These are phyloP conservation scores for Salpingoeca rosetta DNA, from an alignment of 78 protist species.

Conservation along the genomic window DNA sequence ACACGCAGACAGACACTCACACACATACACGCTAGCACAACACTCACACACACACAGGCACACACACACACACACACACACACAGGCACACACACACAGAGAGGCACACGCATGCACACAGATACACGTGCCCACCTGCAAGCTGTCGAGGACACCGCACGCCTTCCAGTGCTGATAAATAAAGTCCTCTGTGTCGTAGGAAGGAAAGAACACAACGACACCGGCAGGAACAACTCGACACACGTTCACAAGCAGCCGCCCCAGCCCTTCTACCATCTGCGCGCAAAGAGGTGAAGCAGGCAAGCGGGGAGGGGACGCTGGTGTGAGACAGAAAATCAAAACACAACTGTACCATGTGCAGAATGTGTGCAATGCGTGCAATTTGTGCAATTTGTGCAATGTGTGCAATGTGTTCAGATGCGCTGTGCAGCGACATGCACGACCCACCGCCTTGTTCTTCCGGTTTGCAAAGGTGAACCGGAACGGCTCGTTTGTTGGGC, in stretches of 20 bases:
- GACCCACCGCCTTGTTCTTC: neutral
- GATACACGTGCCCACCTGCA: neutral
- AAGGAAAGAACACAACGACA: slow-evolving; percentile 59
- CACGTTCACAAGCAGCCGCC: slow-evolving; percentile 18
- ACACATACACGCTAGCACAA: no score
- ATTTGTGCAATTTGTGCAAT: no score
- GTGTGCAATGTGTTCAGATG: neutral
- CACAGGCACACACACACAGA: no score
- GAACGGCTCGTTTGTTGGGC: slow-evolving; percentile 20
- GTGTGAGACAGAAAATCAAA: no score
- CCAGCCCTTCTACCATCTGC: slow-evolving; percentile 5
- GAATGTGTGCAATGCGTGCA: no score
- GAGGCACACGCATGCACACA: no score
- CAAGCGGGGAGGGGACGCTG: neutral
- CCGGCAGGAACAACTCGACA: slow-evolving; percentile 51
- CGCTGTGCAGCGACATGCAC: no score
- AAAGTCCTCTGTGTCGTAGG: slow-evolving; percentile 30
- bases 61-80: no score
- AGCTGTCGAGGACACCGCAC: neutral
- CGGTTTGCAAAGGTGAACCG: slow-evolving; percentile 31
- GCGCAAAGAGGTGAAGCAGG: neutral
- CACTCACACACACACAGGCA: no score
- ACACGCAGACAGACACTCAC: no score
- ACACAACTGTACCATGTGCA: no score
- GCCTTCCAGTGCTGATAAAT: slow-evolving; percentile 4